Conservation (phyloP, 2,329 filamentous ascomycete species). For the Xylariaceae sp. region DNA sequence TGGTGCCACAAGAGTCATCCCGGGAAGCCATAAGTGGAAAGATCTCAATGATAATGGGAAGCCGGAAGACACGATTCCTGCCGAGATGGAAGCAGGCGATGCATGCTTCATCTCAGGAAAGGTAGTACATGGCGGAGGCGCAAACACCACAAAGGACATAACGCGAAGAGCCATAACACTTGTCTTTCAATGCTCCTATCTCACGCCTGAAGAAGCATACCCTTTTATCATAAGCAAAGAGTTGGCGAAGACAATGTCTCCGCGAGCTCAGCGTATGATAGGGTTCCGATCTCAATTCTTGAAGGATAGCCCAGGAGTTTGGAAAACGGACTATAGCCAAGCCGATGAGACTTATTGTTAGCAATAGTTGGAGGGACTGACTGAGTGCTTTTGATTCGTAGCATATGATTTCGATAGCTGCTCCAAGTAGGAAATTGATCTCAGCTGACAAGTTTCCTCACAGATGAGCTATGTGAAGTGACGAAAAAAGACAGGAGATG, state of each 20-base stretch:
- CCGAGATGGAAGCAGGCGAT: constrained; percentile 31
- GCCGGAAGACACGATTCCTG: constrained; percentile 19
- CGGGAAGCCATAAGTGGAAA: constrained; percentile 29
- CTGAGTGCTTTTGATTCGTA: too few species aligned
- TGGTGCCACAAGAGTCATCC: constrained; percentile 32
- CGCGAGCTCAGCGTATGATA: constrained; percentile 26
- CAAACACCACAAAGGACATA: constrained; percentile 25
- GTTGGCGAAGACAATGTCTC: constrained; percentile 19
- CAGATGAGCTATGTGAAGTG: too few species aligned
- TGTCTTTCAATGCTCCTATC: constrained; percentile 26
- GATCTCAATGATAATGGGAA: constrained; percentile 22
- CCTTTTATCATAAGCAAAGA: constrained; percentile 24
- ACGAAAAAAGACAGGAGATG: too few species aligned
- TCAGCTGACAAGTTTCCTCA: too few species aligned
- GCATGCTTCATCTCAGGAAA: constrained; percentile 32
- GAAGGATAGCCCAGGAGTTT: constrained; percentile 27
- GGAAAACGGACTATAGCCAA: constrained; percentile 24
- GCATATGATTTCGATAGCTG: too few species aligned
- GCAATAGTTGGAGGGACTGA: not conserved
- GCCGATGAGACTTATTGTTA: constrained; percentile 9
- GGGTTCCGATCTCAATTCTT: constrained; percentile 29
- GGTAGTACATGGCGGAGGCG: constrained; percentile 33
- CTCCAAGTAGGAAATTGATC: too few species aligned
- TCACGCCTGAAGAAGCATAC: constrained; percentile 30
- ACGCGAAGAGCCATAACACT: constrained; percentile 23